Evolutionary conservation across 2,329 filamentous ascomycete species (phyloP), one percentile per base, ranked within the genome.

Genomic region (Tolypocladium album): DNA sequence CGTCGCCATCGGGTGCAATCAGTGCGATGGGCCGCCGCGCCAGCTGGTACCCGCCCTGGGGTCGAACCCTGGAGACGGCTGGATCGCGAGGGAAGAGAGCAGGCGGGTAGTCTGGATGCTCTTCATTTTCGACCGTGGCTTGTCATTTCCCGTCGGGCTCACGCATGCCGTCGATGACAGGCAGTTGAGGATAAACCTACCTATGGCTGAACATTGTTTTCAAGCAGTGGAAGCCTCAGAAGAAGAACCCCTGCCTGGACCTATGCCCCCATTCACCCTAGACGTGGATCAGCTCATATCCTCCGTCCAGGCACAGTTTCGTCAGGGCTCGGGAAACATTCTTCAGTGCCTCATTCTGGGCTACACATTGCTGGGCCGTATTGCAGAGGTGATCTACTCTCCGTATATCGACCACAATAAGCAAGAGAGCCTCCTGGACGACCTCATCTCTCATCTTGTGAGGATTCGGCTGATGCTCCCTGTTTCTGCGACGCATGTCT

Each of bases 111-210:
- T 67, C 2, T 68, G 67, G 67, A 59, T 62, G 43, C 64, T 68
- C 12, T 68, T 66, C 52, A 62, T 69, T 3, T 61, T 64, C 22
- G 67, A 69, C 22, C 58, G 67, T 17, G 66, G 64, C 11, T 58
- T 67, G 57, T 69, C 65, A 43, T 68, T 65, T 58, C 64, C 67
- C 0, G 62, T 68, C 15, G 67, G 67, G 5, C 53, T 68, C 3
- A 57, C 61, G 3, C 66, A 67, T 52, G 64, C 64, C 1, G 64
- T 69, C 57, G 67, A 69, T 40, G 67, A 68, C 55, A 63, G 66
- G 0, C 61, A 63, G 31, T 61, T 69, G 13, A 57, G 60, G 3
- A 50, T 68, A 38, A 62, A 67, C 9, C 61, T 68, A 22, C 66
- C 67, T 2, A 67, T 68, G 60, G 34, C 50, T 4, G 67, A 69